Conservation (phyloP, 2,329 filamentous ascomycete species). For the Epichloe aotearoae region DNA sequence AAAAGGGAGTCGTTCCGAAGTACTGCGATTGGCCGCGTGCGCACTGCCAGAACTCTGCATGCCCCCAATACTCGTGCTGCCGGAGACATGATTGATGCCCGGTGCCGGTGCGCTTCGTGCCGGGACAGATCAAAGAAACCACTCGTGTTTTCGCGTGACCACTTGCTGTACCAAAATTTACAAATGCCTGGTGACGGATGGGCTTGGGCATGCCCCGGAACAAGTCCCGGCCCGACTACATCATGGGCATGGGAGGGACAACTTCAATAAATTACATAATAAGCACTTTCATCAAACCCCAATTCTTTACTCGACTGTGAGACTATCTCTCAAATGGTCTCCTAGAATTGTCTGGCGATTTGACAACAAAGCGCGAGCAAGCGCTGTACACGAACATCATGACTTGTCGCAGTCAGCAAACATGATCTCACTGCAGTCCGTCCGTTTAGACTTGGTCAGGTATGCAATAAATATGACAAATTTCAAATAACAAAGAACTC, state of each 20-base stretch:
- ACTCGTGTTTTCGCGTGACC: constrained; percentile 1
- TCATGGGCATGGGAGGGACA: background rate
- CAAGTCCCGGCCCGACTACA: constrained; percentile 7
- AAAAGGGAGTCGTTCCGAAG: constrained; percentile 12
- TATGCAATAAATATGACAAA: background rate
- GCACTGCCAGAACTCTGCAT: constrained; percentile 21
- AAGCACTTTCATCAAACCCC: background rate
- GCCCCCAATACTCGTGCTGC: constrained; percentile 21
- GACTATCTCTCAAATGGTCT: too few relatives aligned
- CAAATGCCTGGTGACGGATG: constrained; percentile 1
- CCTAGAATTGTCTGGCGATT: too few relatives aligned
- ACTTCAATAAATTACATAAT: background rate
- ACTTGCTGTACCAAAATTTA: constrained; percentile 3
- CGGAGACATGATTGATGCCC: constrained; percentile 20
- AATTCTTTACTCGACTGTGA: background rate
- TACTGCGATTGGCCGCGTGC: constrained; percentile 13
- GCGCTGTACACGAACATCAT: too few relatives aligned
- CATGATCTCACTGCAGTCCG: background rate
- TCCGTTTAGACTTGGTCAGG: background rate
- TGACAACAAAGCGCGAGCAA: too few relatives aligned
- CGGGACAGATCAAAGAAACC: background rate
- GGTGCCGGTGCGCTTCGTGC: constrained; percentile 1
- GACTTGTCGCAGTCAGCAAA: background rate
- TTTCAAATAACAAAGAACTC: background rate
- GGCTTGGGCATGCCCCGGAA: constrained; percentile 6